Conservation (phyloP, 805 yeast species). For the Metschnikowia hibisci region DNA sequence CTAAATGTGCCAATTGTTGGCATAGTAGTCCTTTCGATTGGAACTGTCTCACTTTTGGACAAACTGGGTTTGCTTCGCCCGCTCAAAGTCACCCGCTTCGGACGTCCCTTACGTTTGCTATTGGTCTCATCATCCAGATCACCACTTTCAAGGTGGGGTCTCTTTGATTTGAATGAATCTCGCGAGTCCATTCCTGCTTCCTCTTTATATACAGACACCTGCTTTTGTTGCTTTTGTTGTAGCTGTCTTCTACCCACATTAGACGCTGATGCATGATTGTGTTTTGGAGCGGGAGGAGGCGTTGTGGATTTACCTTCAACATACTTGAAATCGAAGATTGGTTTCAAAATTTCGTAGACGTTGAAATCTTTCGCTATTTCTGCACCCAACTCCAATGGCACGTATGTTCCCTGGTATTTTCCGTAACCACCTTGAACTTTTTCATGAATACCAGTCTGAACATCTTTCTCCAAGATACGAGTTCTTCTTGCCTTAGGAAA, state of each 20-base stretch:
- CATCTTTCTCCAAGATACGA: slow-evolving; percentile 59
- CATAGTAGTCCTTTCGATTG: slow-evolving; percentile 24
- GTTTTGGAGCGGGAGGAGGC: slow-evolving; percentile 49
- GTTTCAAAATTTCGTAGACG: slow-evolving; percentile 52
- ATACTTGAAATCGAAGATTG: slow-evolving; percentile 59
- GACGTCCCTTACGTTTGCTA: slow-evolving; percentile 24
- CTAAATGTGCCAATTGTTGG: slow-evolving; percentile 33
- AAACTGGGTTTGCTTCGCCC: slow-evolving; percentile 22
- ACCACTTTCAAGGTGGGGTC: neutral
- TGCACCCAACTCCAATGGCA: slow-evolving; percentile 39
- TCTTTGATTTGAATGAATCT: neutral
- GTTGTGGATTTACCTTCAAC: slow-evolving; percentile 38
- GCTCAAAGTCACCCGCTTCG: slow-evolving; percentile 28
- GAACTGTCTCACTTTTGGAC: slow-evolving; percentile 32
- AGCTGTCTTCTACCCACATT: slow-evolving; percentile 34
- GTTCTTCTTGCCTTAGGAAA: slow-evolving; percentile 63
- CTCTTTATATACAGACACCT: slow-evolving; percentile 4
- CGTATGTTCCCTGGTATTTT: slow-evolving; percentile 55
- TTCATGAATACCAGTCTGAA: slow-evolving; percentile 60
- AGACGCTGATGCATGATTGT: slow-evolving; percentile 43
- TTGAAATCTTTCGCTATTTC: slow-evolving; percentile 38
- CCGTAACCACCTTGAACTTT: slow-evolving; percentile 74
- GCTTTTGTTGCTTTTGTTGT: slow-evolving; percentile 13
- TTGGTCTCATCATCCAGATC: neutral
- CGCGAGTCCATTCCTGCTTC: slow-evolving; percentile 2